phyloP scores from a whole-genome alignment of 2,329 filamentous ascomycete species.

The Bimuria novae-zelandiae region DNA sequence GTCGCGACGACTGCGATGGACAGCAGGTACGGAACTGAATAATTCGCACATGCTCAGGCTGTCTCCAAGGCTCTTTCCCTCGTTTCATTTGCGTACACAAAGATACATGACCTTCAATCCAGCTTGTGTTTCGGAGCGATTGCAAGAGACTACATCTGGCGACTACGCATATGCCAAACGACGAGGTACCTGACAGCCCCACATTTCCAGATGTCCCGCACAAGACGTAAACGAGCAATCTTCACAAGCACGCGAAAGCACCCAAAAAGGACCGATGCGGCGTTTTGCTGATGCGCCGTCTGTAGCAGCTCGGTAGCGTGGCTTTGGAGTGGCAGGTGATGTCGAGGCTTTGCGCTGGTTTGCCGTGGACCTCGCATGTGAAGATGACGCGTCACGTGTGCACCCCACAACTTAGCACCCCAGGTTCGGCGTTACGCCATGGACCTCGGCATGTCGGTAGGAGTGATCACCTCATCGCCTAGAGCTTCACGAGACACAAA shows the following conservation, averaged over 20 bases:
- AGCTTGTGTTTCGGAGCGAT: neutral
- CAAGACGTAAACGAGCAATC: no score
- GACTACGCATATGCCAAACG: neutral
- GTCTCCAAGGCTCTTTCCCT: no score
- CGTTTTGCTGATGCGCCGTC: neutral
- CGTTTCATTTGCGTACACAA: no score
- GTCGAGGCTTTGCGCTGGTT: conserved; percentile 5
- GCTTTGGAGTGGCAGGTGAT: neutral
- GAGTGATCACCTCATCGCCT: conserved; percentile 7
- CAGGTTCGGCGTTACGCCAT: neutral
- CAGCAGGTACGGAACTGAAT: no score
- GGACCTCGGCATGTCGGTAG: conserved; percentile 14
- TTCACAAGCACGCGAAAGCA: neutral
- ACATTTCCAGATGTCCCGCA: neutral
- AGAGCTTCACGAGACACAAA: conserved; percentile 10
- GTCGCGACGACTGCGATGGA: no score
- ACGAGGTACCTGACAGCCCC: neutral
- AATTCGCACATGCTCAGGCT: no score
- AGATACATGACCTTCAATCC: no score
- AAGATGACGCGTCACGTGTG: conserved; percentile 11
- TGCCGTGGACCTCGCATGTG: conserved; percentile 12
- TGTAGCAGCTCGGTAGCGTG: neutral
- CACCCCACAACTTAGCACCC: conserved; percentile 9
- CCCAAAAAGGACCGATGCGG: no score
- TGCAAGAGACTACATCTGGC: neutral